phyloP scores from a whole-genome alignment of 164 flowering plant species.

The Magnolia officinalis region DNA sequence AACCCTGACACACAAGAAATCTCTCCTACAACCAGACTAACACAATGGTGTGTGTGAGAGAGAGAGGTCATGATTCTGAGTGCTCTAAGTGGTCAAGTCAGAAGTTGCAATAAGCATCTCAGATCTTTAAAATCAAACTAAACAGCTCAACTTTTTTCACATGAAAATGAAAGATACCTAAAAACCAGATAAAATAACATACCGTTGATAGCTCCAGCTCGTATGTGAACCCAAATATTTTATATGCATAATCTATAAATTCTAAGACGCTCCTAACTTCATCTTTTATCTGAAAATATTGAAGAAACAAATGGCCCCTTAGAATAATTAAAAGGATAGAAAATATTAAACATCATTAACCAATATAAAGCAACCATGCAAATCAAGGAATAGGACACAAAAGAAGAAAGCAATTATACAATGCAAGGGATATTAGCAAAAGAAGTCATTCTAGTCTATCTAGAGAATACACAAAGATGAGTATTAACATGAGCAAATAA shows the following conservation, averaged over 20 bases:
- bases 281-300: conserved; percentile 67
- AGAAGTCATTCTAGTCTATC: no score
- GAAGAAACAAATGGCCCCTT: background rate
- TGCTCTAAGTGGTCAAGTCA: no score
- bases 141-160: background rate
- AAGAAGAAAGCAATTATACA: background rate
- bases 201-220: conserved; percentile 97
- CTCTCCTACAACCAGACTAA: no score
- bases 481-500: no score
- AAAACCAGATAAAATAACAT: conserved; percentile 19
- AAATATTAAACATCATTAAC: background rate
- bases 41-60: no score
- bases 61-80: no score
- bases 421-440: background rate
- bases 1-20: no score
- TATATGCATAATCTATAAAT: conserved; percentile 64
- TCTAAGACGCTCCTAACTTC: conserved; percentile 85
- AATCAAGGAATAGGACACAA: background rate
- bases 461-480: no score
- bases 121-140: background rate
- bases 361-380: background rate
- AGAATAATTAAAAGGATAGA: background rate
- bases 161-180: background rate
- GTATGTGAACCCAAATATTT: conserved; percentile 85
- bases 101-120: no score